Evolutionary conservation across 2,329 filamentous ascomycete genomes (phyloP), one percentile per base, ranked within the genome.

Genomic region (Cadophora gregata): DNA sequence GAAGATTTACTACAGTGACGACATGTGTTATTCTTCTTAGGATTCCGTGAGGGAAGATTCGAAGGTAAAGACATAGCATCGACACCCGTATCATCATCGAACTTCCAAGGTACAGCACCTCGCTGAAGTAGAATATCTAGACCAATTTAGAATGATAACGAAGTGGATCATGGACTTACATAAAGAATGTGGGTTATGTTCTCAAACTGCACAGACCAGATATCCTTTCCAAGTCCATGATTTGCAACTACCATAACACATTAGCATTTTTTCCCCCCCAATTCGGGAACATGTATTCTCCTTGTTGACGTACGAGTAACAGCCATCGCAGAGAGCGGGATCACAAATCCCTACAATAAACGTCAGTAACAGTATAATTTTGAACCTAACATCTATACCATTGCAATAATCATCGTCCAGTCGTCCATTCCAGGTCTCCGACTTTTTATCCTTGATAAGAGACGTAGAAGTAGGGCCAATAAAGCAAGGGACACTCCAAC

Each of bases 41-140:
- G 24, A 21, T 38, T 56, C 42, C 64, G 16, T 70, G 19, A 10
- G 69, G 66, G 50, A 72, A 70, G 19, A 72, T 65, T 19, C 66
- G 63, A 42, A 72, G 69, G 58, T 70, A 72, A 56, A 71, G 62
- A n/a, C 60, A 66, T 25, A 70, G 47, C 29, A 72, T 67, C 14
- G 65, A 69, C 7, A 70, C 51, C 47, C 62, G 68, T 27, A 70
- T 61, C 5, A 71, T 21, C 21, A 25, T 61, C 16, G 70, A 45
- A 53, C 66, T 67, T 8, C 59, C 25, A 27, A 72, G 60, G 48
- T 72, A 72, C 0, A 72, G 62, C 24, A 70, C n/a, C 53, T 72
- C 68, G 42, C 66, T 24, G 21, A 58, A 63, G 31, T 67, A 71
- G 25, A 66, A 70, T 62, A 70, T 64, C 67, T 71, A 51, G 27